Conservation (phyloP, 2,329 filamentous ascomycete genomes). For the Sclerotinia glacialis region DNA sequence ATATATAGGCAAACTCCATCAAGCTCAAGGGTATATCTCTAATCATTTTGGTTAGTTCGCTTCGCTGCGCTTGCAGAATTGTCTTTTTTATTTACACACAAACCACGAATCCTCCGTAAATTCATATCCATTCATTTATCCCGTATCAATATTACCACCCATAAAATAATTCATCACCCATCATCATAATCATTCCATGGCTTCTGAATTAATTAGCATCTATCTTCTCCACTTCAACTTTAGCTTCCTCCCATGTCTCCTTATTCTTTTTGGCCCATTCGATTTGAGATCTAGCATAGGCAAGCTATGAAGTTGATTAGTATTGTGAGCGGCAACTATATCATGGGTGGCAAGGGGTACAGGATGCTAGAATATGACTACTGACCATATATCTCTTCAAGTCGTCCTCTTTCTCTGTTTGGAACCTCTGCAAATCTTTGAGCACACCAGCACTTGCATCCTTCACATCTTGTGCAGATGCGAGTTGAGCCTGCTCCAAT, state of each 20-base stretch:
- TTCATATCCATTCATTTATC: slow-evolving; percentile 10
- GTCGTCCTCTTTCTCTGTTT: slow-evolving; percentile 93
- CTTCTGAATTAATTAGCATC: slow-evolving; percentile 41
- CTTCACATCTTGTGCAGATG: slow-evolving; percentile 86
- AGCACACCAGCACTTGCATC: slow-evolving; percentile 87
- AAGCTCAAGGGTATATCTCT: slow-evolving; percentile 19
- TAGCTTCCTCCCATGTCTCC: slow-evolving; percentile 71
- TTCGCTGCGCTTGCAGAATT: slow-evolving; percentile 13
- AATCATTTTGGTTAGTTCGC: not conserved
- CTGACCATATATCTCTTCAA: slow-evolving; percentile 92
- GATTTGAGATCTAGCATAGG: slow-evolving; percentile 69
- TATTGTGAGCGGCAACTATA: not conserved
- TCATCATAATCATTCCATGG: not conserved
- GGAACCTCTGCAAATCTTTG: slow-evolving; percentile 88
- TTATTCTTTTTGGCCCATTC: slow-evolving; percentile 73
- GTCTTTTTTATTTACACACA: slow-evolving; percentile 5
- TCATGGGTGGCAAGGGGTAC: not conserved
- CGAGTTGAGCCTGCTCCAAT: slow-evolving; percentile 86
- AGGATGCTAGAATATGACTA: slow-evolving; percentile 27
- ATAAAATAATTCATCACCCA: slow-evolving; percentile 20
- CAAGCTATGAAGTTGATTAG: slow-evolving; percentile 50
- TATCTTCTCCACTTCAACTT: slow-evolving; percentile 68
- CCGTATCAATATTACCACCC: slow-evolving; percentile 24
- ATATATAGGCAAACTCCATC: not conserved
- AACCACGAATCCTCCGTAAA: slow-evolving; percentile 4